Conservation (phyloP, 305 asterid species). For the Fraxinus albicans region DNA sequence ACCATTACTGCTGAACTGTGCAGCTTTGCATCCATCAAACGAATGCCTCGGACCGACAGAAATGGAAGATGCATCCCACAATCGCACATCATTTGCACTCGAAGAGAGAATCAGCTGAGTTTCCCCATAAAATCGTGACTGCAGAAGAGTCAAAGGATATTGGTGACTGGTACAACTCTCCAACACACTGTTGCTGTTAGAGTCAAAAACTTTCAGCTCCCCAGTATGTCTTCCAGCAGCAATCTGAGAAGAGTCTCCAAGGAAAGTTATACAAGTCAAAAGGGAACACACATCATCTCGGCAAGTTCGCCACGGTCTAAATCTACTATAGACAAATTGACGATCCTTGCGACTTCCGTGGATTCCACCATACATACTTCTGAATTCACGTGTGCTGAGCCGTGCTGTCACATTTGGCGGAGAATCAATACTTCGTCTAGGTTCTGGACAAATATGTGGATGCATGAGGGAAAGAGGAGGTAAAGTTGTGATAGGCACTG, state of each 20-base stretch:
- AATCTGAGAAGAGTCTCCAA: constrained; percentile 78
- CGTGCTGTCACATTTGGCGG: constrained; percentile 92
- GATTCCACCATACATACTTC: constrained; percentile 70
- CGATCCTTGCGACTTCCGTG: constrained; percentile 93
- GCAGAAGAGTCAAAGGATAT: constrained; percentile 73
- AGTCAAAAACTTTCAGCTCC: constrained; percentile 82
- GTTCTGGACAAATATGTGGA: constrained; percentile 96
- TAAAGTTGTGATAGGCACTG: constrained; percentile 95
- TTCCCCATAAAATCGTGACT: constrained; percentile 64
- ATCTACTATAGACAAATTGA: constrained; percentile 88
- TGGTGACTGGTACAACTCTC: constrained; percentile 86
- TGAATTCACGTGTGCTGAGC: constrained; percentile 81
- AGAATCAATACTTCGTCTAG: constrained; percentile 86
- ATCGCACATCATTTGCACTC: constrained; percentile 72
- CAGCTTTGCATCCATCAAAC: constrained; percentile 87
- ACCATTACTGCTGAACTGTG: constrained; percentile 78
- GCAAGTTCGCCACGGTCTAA: constrained; percentile 98
- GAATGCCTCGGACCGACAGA: constrained; percentile 86
- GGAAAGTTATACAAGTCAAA: constrained; percentile 77
- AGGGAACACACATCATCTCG: constrained; percentile 72
- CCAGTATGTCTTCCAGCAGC: constrained; percentile 90
- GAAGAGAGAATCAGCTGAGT: constrained; percentile 82
- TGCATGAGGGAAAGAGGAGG: constrained; percentile 97
- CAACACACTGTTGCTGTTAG: constrained; percentile 68
- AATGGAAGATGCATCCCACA: constrained; percentile 85